Evolutionary conservation across 768 basidiomycete genomes (phyloP).

Genomic region (Paxillus rubicundulus): DNA sequence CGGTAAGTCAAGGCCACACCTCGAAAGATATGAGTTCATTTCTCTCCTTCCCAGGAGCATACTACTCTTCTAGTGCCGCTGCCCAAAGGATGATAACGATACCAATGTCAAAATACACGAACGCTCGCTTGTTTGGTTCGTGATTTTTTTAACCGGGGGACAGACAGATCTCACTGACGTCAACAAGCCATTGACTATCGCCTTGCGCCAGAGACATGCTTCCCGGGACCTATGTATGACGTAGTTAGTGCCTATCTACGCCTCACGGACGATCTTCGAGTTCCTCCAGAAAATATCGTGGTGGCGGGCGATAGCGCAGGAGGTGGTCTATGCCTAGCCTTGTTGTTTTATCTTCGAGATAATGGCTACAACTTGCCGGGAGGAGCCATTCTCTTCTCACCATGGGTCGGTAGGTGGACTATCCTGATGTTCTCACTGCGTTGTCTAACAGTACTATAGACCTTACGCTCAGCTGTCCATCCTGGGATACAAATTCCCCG

Average conservation of each 20-base stretch:
- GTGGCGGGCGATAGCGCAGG: conserved; percentile 93
- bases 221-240: conserved; percentile 88
- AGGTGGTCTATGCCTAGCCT: conserved; percentile 79
- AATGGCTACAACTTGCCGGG: conserved; percentile 81
- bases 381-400: conserved; percentile 86
- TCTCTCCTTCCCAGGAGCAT: conserved; percentile 60
- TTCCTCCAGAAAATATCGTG: conserved; percentile 88
- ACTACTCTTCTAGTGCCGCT: conserved; percentile 88
- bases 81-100: conserved; percentile 90
- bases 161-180: background rate
- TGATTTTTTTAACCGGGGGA: conserved; percentile 1
- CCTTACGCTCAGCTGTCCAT: conserved; percentile 94
- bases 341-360: conserved; percentile 94
- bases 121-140: conserved; percentile 84
- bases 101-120: conserved; percentile 82
- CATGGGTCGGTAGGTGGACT: conserved; percentile 82
- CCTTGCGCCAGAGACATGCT: conserved; percentile 90
- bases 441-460: conserved; percentile 43
- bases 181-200: conserved; percentile 85
- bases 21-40: conserved; percentile 5
- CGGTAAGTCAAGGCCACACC: conserved; percentile 45
- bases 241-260: conserved; percentile 85
- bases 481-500: conserved; percentile 93
- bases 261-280: conserved; percentile 81
- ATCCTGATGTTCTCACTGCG: conserved; percentile 2